Percentiles rank a stretch among this genome's conserved stretches.
Evolutionary conservation across 202 grass and related monocot species (phyloP).

Genomic region (Saccharum hybrid): DNA sequence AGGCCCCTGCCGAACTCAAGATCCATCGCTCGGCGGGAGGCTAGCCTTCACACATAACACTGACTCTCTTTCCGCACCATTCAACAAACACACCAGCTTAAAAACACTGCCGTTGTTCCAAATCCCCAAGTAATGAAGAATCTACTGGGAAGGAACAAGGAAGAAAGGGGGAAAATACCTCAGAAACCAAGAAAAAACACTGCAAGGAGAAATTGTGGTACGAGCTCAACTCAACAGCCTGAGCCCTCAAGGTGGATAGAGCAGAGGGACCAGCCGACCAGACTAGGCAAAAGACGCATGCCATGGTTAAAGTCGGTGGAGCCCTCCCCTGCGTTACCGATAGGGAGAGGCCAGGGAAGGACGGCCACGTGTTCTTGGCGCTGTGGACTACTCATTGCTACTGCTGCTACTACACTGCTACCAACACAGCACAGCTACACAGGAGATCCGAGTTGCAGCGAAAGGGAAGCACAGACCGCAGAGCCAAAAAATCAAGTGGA

Average conservation of each 20-base stretch:
- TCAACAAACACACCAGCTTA: constrained; percentile 31
- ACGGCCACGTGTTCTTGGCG: constrained; percentile 63
- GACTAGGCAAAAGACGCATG: constrained; percentile 52
- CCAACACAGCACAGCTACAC: background rate
- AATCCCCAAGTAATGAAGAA: background rate
- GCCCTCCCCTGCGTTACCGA: constrained; percentile 48
- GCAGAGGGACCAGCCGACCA: constrained; percentile 43
- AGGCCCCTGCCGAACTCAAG: constrained; percentile 59
- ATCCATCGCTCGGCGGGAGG: constrained; percentile 57
- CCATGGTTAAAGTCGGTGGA: constrained; percentile 59
- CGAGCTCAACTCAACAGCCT: constrained; percentile 20
- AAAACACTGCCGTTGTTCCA: background rate
- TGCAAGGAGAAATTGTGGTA: constrained; percentile 20
- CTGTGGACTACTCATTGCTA: constrained; percentile 22
- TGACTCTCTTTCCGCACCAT: background rate
- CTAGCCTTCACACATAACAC: constrained; percentile 21
- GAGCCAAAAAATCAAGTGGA: no score
- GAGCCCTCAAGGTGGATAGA: constrained; percentile 14
- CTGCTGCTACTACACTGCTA: background rate
- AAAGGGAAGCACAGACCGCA: background rate
- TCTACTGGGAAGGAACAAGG: background rate
- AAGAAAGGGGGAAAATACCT: constrained; percentile 8
- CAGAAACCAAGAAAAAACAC: constrained; percentile 37
- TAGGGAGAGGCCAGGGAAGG: constrained; percentile 49
- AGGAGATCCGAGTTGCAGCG: background rate